Evolutionary conservation across 805 yeast species (phyloP).

Genomic region (Saccharomyces mikatae): DNA sequence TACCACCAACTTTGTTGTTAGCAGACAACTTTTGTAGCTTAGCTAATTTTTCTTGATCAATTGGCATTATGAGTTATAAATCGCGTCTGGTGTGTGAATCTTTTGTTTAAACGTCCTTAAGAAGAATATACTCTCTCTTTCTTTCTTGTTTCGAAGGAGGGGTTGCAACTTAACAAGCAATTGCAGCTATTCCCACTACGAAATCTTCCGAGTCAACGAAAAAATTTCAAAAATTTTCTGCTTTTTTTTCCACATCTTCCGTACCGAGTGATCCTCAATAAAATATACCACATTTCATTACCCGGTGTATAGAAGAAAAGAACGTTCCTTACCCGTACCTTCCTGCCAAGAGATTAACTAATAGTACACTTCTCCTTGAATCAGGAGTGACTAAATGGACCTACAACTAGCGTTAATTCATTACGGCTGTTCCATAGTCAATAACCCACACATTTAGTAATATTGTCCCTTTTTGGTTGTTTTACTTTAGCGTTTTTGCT

Average conservation of each 20-base stretch:
- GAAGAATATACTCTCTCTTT: background rate
- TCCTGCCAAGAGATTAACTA: background rate
- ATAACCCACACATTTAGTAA: background rate
- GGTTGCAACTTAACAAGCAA: background rate
- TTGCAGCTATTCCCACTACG: background rate
- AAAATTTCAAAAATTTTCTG: background rate
- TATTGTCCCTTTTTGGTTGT: background rate
- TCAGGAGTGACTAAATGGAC: background rate
- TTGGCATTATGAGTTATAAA: conserved; percentile 48
- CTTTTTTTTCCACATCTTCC: background rate
- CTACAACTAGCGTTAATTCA: background rate
- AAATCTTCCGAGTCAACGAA: background rate
- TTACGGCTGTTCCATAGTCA: background rate
- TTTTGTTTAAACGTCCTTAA: background rate
- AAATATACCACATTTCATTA: background rate
- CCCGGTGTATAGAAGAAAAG: background rate
- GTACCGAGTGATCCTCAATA: background rate
- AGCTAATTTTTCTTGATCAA: conserved; percentile 91
- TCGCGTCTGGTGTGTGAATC: background rate
- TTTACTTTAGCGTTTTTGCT: background rate
- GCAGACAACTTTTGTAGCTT: conserved; percentile 74
- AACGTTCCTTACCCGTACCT: background rate
- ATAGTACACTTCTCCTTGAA: background rate
- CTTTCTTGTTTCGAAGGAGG: background rate
- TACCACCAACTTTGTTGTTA: conserved; percentile 73